phyloP scores from a whole-genome alignment of 2,329 filamentous ascomycete species.

The Verticillium nubilum region DNA sequence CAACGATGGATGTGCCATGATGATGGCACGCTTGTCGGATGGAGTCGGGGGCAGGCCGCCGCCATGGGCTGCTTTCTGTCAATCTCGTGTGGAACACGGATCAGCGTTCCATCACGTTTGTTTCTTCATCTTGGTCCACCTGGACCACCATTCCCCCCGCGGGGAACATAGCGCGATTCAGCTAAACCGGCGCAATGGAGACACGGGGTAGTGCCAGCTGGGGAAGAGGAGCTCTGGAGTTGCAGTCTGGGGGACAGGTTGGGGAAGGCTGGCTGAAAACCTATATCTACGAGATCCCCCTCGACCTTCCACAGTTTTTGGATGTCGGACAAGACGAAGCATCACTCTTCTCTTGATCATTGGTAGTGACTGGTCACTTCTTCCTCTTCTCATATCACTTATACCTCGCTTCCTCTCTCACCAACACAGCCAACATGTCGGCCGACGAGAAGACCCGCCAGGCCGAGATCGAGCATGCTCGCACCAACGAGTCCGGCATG shows the following conservation, averaged over 20 bases:
- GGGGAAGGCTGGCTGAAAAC: neutral
- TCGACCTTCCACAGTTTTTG: neutral
- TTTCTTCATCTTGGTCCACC: neutral
- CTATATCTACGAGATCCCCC: neutral
- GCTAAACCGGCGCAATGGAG: neutral
- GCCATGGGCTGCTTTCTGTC: neutral
- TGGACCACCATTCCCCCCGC: neutral
- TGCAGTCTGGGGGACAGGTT: neutral
- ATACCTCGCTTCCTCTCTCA: neutral
- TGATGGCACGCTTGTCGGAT: neutral
- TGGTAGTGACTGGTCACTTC: neutral
- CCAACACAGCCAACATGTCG: neutral
- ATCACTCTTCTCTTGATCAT: neutral
- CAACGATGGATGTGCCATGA: neutral
- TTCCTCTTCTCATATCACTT: neutral
- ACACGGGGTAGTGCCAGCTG: neutral
- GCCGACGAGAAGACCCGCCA: neutral
- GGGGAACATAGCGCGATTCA: neutral
- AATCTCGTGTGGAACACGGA: neutral
- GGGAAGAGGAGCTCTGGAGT: neutral
- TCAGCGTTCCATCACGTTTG: neutral
- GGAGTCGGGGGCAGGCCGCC: neutral
- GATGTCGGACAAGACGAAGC: neutral
- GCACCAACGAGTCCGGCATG: slow-evolving; percentile 7
- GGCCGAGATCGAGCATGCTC: neutral